Evolutionary conservation across 805 yeast genomes (phyloP), one percentile per base, ranked within the genome.

Genomic region (Ogataea chonburiensis): DNA sequence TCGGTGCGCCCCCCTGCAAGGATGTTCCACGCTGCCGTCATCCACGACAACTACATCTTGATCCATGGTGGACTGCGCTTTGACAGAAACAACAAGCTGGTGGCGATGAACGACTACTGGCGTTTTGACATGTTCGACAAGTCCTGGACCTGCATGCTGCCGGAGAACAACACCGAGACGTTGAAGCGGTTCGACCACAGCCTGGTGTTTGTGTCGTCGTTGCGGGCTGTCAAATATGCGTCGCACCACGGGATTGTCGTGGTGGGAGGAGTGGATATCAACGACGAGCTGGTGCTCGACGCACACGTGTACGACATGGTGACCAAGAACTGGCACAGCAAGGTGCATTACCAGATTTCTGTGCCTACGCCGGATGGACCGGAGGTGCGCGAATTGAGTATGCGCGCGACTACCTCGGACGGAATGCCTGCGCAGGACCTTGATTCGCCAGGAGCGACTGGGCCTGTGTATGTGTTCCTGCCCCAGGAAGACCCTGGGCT

Each of bases 91-190:
- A 57, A 64, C 31, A 66, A 64, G 31, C 44, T 71, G 11, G 52
- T 56, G 9, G 75, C 85, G 0, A 55, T 71, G 5, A 79, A 79
- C 48, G 93, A 85, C 47, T 57, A 81, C 17, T 85, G 93, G 91
- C 71, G 71, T 47, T 76, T 80, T 46, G 73, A 79, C 53, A 55
- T 79, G 25, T 68, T 66, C 24, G 60, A 71, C 3, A 66, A 64
- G 34, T 55, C 56, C 8, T 84, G 93, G 91, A 52, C 53, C 1
- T 66, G 76, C 31, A 51, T 81, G 3, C 68, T 67, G 31, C 53
- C 48, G 66, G 67, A 13, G 27, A 50, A 37, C 60, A 69, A 54
- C 24, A 31, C 24, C 10, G 7, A 7, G 7, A 20, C 49, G 1
- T 8, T 38, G 1, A 51, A 58, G 12, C 63, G 88, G 37, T 81